Base-by-base conservation (phyloP, 2,329 filamentous ascomycete genomes). In the Colletotrichum horii region DNA sequence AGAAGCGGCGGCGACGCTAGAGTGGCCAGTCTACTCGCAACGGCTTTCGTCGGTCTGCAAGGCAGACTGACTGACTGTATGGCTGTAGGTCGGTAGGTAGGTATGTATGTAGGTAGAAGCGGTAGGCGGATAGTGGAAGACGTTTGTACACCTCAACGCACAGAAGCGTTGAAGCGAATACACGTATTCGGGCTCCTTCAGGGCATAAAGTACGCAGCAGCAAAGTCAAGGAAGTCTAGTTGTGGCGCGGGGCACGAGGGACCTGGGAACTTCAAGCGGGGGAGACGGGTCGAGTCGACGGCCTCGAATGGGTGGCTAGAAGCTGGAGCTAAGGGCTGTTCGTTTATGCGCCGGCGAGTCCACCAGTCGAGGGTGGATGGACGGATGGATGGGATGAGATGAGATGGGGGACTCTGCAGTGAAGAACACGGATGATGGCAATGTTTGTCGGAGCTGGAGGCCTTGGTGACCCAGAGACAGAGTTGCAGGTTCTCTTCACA, bases 261-360 rank as follows among this genome's bases (percentile, higher is more conserved):
- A 66, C 43, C 43, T 52, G 58, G 48, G 61, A 74, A 24, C 32
- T 70, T 58, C 32, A 58, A 55, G 72, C 61, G 68, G 61, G 72
- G 52, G 24, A 43, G 30, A 64, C 48, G 52, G 43, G 55, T 74
- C 34, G 19, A 69, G 65, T 62, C 48, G 48, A 58, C 22, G 26
- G 48, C 28, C 64, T 76, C 58, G 73, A 65, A 68, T 68, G 70
- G 65, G 65, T 65, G 61, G 58, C 65, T 65, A 69, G 26, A 48
- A 74, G 65, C 34, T 65, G 58, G 74, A 61, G 74, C 74, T 74
- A 74, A 76, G 65, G 65, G 64, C 58, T 60, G 22, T 52, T 75
- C 70, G 64, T 73, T 75, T 34, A 69, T 75, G 70, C 74, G 48
- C 70, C 70, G 34, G 69, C 55, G 26, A 75, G 64, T 69, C 56